These are phyloP conservation scores for Ehretia macrophylla DNA, from an alignment of 257 asterid species.

Conservation along the genomic window DNA sequence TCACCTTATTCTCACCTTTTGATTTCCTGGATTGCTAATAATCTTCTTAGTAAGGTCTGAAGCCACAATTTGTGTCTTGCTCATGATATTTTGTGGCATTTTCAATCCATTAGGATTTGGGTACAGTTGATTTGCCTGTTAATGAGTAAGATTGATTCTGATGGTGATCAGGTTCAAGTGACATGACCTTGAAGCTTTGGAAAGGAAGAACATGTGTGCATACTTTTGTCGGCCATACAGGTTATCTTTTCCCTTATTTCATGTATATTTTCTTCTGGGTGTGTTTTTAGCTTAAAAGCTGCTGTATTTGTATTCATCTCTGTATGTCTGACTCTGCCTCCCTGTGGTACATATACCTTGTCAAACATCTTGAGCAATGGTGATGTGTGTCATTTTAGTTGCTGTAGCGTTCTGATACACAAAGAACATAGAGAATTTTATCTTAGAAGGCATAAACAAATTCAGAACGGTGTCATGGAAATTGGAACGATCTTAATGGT, in stretches of 20 bases:
- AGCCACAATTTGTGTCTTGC: no score
- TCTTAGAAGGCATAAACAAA: no score
- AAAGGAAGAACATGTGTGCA: slow-evolving; percentile 70
- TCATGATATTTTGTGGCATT: no score
- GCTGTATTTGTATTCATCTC: slow-evolving; percentile 1
- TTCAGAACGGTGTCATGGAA: no score
- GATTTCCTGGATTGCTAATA: slow-evolving; percentile 1
- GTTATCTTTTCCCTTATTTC: slow-evolving; percentile 28
- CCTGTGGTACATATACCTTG: no score
- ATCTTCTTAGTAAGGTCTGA: neutral
- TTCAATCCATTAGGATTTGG: no score
- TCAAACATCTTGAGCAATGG: no score
- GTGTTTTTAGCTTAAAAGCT: neutral
- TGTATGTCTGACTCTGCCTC: neutral
- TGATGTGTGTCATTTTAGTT: no score
- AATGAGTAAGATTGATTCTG: slow-evolving; percentile 11
- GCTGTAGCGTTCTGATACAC: no score
- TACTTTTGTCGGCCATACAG: slow-evolving; percentile 85
- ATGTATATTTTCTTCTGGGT: neutral
- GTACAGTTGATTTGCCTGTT: neutral
- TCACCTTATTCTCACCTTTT: neutral
- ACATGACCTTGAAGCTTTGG: slow-evolving; percentile 90
- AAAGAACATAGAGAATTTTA: no score
- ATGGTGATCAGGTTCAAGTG: slow-evolving; percentile 79
- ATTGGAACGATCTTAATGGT: no score